Evolutionary conservation across 2,329 filamentous ascomycete species (phyloP).

Genomic region (Diaporthe vaccinii): DNA sequence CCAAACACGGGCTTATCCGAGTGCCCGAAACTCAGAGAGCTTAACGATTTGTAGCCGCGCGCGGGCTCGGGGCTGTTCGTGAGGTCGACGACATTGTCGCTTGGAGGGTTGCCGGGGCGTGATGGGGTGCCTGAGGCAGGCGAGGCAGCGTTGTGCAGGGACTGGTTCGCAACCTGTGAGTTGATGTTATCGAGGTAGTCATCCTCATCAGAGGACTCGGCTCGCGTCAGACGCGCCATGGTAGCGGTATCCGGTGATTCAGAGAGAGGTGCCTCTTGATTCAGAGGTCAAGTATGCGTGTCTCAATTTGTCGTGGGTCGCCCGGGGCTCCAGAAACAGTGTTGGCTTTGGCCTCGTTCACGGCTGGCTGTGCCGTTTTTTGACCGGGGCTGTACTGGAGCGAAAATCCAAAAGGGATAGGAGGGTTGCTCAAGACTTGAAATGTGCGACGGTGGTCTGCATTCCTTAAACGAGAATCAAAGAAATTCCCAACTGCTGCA

Average conservation of each 20-base stretch:
- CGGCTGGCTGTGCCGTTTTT: neutral
- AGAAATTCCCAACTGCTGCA: neutral
- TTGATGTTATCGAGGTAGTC: conserved; percentile 51
- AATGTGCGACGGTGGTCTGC: neutral
- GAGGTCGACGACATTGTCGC: conserved; percentile 50
- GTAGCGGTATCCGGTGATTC: neutral
- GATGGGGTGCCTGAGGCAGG: conserved; percentile 50
- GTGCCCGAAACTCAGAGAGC: conserved; percentile 36
- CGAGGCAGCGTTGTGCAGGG: conserved; percentile 36
- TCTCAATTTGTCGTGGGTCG: neutral
- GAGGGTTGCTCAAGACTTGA: neutral
- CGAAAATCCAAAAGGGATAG: neutral
- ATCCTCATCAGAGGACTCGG: conserved; percentile 53
- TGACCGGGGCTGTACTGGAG: neutral
- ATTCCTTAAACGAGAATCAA: neutral
- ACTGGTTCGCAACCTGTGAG: conserved; percentile 49
- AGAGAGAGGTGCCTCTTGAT: too few relatives aligned
- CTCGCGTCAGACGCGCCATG: conserved; percentile 48
- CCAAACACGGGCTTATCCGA: conserved; percentile 52
- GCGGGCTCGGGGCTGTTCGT: conserved; percentile 47
- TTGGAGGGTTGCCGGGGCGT: conserved; percentile 53
- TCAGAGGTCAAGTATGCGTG: neutral
- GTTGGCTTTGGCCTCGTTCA: neutral
- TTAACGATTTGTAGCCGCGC: conserved; percentile 29
- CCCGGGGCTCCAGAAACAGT: neutral